phyloP scores from a whole-genome alignment of 345 rosid species.

The Garcia nutans region DNA sequence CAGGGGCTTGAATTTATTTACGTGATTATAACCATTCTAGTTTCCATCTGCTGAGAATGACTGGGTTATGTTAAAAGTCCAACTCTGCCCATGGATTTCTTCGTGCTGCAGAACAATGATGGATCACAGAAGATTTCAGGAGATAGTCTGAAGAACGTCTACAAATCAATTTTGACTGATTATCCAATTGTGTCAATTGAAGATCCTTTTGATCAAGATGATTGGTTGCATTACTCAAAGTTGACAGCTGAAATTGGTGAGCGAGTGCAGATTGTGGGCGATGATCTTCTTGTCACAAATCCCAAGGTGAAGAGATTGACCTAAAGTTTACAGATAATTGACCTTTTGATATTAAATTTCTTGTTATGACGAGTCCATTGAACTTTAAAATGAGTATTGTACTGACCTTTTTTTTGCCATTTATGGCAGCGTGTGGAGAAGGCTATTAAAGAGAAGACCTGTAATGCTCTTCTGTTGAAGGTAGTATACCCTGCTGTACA shows the following conservation, averaged over 20 bases:
- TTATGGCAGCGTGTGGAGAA: constrained; percentile 76
- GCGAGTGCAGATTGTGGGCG: constrained; percentile 87
- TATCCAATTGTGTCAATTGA: constrained; percentile 96
- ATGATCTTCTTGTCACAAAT: constrained; percentile 95
- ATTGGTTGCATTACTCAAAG: constrained; percentile 86
- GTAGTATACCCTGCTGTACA: constrained; percentile 22
- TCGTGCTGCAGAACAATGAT: constrained; percentile 57
- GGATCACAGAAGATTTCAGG: constrained; percentile 92
- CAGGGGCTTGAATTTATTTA: neutral
- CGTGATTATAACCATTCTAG: neutral
- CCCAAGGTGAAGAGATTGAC: constrained; percentile 58
- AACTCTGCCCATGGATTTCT: neutral
- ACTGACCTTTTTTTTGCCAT: neutral
- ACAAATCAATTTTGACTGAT: constrained; percentile 81
- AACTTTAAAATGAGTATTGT: neutral
- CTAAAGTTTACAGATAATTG: neutral
- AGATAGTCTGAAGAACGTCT: constrained; percentile 74
- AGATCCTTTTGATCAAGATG: constrained; percentile 99
- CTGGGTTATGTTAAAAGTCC: neutral
- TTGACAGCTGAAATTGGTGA: constrained; percentile 75
- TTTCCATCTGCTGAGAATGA: neutral
- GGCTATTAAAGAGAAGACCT: constrained; percentile 76
- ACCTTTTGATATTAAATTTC: neutral
- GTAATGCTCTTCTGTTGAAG: constrained; percentile 98
- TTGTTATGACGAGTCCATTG: neutral